phyloP scores from a whole-genome alignment of 805 yeast species.

The Cyberlindnera americana region DNA sequence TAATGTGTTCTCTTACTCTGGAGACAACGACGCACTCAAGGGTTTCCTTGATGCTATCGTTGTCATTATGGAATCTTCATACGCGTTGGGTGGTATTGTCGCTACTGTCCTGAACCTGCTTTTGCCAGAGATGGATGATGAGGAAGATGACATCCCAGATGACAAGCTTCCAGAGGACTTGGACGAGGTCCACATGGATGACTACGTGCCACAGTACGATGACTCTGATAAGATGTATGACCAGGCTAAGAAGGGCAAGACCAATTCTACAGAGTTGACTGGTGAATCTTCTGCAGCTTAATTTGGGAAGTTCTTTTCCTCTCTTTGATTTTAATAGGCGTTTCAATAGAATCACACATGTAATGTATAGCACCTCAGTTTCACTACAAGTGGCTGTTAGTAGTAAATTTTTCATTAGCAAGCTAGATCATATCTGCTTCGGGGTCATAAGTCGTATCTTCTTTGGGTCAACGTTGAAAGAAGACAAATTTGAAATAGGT shows the following conservation, averaged over 20 bases:
- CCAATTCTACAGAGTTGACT: no score
- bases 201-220: slow-evolving; percentile 26
- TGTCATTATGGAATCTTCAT: slow-evolving; percentile 69
- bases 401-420: no score
- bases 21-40: slow-evolving; percentile 49
- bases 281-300: background rate
- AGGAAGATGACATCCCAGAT: slow-evolving; percentile 17
- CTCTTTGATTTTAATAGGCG: no score
- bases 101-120: slow-evolving; percentile 58
- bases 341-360: no score
- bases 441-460: background rate
- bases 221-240: slow-evolving; percentile 19
- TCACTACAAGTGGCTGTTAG: no score
- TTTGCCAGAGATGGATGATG: slow-evolving; percentile 55
- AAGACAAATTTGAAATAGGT: background rate
- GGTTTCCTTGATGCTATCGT: slow-evolving; percentile 69
- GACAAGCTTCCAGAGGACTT: slow-evolving; percentile 14
- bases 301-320: no score
- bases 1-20: slow-evolving; percentile 60
- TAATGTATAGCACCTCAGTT: no score
- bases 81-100: slow-evolving; percentile 64
- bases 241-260: slow-evolving; percentile 3
- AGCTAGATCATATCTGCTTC: no score
- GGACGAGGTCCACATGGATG: slow-evolving; percentile 24
- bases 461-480: background rate